These are phyloP conservation scores for Diutina rugosa DNA, from an alignment of 1,139 yeast genomes.

Conservation along the genomic window DNA sequence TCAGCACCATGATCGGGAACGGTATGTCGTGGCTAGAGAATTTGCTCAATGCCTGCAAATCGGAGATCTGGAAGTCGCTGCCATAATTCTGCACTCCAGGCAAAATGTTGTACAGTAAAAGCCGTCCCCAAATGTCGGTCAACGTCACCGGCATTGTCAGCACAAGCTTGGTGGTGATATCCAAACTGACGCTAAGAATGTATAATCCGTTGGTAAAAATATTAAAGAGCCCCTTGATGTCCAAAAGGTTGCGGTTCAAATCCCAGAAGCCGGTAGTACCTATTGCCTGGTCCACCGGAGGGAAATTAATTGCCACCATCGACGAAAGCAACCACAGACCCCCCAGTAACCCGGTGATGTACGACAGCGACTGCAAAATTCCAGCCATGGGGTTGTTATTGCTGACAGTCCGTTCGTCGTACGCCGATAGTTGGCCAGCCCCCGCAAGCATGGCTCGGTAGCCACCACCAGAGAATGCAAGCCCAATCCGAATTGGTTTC, in stretches of 20 bases:
- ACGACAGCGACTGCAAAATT: constrained; percentile 58
- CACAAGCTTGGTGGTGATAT: neutral
- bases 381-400: constrained; percentile 55
- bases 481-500: constrained; percentile 20
- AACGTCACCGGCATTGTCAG: constrained; percentile 19
- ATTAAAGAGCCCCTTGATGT: neutral
- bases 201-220: neutral
- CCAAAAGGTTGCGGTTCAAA: neutral
- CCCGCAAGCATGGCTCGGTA: constrained; percentile 33
- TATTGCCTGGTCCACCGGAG: neutral
- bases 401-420: constrained; percentile 18
- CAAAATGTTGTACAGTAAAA: constrained; percentile 66
- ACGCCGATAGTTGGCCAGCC: constrained; percentile 26
- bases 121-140: constrained; percentile 54
- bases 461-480: constrained; percentile 35
- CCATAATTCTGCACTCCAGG: constrained; percentile 22
- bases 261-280: neutral
- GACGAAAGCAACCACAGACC: constrained; percentile 82
- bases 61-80: constrained; percentile 2
- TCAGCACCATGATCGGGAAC: constrained; percentile 25
- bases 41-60: neutral
- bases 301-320: constrained; percentile 55
- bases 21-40: constrained; percentile 22
- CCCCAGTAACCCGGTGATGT: constrained; percentile 72
- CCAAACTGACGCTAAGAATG: neutral